Percentiles rank a stretch among this genome's conserved stretches.
Conservation (phyloP, 208 protist species). For the Spongospora subterranea region DNA sequence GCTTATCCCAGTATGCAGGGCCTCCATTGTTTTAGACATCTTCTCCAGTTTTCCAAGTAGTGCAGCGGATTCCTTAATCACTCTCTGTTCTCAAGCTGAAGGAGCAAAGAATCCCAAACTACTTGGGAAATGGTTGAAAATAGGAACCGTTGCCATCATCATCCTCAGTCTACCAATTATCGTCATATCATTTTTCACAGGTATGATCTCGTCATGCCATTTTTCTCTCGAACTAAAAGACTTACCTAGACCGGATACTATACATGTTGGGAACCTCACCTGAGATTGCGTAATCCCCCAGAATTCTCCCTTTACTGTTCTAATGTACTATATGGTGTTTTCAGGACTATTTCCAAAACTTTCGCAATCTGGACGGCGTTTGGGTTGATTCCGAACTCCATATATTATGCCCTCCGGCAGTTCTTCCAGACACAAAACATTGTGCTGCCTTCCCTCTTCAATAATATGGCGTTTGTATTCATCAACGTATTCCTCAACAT, state of each 20-base stretch:
- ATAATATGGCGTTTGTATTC: constrained; percentile 51
- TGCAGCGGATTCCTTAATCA: constrained; percentile 34
- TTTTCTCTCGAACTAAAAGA: neutral
- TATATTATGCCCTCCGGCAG: constrained; percentile 26
- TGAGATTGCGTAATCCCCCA: neutral
- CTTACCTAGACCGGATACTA: neutral
- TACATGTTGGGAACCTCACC: neutral
- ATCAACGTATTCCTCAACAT: constrained; percentile 54
- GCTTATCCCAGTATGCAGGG: too few species aligned
- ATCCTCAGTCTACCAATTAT: constrained; percentile 33
- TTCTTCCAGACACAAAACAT: constrained; percentile 61
- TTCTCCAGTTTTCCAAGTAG: neutral
- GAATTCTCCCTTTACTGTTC: neutral
- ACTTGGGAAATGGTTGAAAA: constrained; percentile 21
- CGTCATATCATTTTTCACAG: neutral
- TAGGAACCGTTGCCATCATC: neutral
- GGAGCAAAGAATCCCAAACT: constrained; percentile 40
- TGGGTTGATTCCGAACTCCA: neutral
- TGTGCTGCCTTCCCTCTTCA: neutral
- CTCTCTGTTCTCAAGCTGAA: constrained; percentile 53
- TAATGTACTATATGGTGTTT: neutral
- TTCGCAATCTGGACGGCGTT: neutral
- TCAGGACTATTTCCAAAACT: neutral
- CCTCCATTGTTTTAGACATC: constrained; percentile 15
- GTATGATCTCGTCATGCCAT: neutral